These are phyloP conservation scores for Trypanosoma grayi DNA, from an alignment of 208 protist genomes.

Conservation along the genomic window DNA sequence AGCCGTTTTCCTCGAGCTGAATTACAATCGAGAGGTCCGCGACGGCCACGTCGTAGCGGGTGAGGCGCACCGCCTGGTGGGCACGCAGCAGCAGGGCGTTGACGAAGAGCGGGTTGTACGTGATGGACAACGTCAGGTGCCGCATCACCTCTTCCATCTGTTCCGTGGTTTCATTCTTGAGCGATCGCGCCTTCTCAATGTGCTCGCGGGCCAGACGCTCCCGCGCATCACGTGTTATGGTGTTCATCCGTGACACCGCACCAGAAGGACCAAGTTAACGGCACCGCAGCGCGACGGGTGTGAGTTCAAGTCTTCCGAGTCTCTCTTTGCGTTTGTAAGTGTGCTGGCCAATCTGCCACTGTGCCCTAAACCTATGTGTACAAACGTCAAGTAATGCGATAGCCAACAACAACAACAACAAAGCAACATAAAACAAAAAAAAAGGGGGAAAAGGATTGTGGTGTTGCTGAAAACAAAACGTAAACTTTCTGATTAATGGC, in stretches of 20 bases:
- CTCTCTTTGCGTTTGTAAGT: too few relatives aligned
- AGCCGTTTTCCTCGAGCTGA: conserved; percentile 53
- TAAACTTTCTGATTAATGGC: too few relatives aligned
- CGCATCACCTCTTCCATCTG: conserved; percentile 34
- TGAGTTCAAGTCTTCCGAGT: too few relatives aligned
- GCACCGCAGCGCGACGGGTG: too few relatives aligned
- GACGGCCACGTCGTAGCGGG: conserved; percentile 38
- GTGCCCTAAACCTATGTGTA: not conserved
- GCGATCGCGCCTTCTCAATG: conserved; percentile 42
- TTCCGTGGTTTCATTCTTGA: conserved; percentile 39
- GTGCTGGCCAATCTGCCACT: not conserved
- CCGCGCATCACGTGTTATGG: conserved; percentile 10
- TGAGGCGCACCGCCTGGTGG: conserved; percentile 31
- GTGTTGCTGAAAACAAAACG: too few relatives aligned
- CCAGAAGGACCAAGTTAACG: too few relatives aligned
- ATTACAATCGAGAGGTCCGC: conserved; percentile 70
- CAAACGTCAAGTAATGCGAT: too few relatives aligned
- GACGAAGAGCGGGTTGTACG: conserved; percentile 46
- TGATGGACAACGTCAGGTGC: conserved; percentile 40
- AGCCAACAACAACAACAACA: not conserved
- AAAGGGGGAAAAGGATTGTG: not conserved
- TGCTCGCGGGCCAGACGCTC: conserved; percentile 33
- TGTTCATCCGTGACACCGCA: not conserved
- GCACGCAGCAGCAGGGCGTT: conserved; percentile 49
- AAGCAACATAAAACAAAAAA: not conserved